Base-by-base conservation (phyloP, 176 grass and related monocot genomes). In the Rhynchospora pubera region DNA sequence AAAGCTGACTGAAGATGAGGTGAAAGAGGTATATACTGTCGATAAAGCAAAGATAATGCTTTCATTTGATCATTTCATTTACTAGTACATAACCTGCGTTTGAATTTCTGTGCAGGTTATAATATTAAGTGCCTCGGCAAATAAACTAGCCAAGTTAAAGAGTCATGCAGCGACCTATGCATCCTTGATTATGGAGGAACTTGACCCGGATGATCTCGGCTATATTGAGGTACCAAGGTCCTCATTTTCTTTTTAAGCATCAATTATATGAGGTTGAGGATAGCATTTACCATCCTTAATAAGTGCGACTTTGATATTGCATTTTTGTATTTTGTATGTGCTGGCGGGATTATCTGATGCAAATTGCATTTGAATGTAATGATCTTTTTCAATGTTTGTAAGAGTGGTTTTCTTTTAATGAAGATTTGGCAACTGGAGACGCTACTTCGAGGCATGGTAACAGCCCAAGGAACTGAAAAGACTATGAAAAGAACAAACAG, bases 381-480 rank as follows among this genome's bases (percentile, higher is more conserved):
- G 12, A 23, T 19, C 24, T 50, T 21, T 45, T 70, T 24, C 3
- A 73, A 30, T 46, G 53, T 55, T 23, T 76, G 72, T 76, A 76
- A 76, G 48, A 76, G 34, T 70, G 44, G 26, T 75, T 0, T 76
- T 55, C 53, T 76, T 55, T 9, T 15, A 72, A 63, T 81, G 82
- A 70, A 97, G 93, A 93, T 96, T 87, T 95, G 87, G 89, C 97
- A 99, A 84, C 86, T 99, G 68, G 93, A 99, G 87, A 93, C 91
- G 4, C 79, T 99, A 63, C 87, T 99, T 45, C 87, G 87, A 3
- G 93, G 97, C 34, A 88, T 99, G 91, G 93, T 99, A 81, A 91
- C 85, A 77, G 82, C 86, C 26, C 89, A 99, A 84, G 89, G 90
- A 18, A 79, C 84, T 15, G 88, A 92, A 59, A 95, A 95, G 85